Evolutionary conservation across 768 basidiomycete species (phyloP), one percentile per base, ranked within the genome.

Genomic region (Astraeus odoratus): DNA sequence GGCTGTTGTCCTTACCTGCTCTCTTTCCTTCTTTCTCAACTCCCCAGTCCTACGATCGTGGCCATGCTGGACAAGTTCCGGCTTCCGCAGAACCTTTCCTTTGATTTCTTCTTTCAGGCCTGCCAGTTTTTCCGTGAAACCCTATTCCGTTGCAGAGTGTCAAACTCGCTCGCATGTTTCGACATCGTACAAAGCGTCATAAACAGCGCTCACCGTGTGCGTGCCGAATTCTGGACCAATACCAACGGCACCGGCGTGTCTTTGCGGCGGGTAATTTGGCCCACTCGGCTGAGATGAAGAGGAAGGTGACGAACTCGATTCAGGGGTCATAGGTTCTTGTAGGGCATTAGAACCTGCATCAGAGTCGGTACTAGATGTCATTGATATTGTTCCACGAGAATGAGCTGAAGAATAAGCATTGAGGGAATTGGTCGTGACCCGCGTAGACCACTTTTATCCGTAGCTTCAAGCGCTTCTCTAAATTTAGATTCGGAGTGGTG

Each of bases 171-270:
- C n/a, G n/a, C n/a, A n/a, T n/a, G n/a, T n/a, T n/a, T n/a, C n/a
- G n/a, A n/a, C n/a, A n/a, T n/a, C n/a, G n/a, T n/a, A n/a, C n/a
- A n/a, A n/a, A n/a, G n/a, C n/a, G n/a, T n/a, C n/a, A n/a, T n/a
- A 3, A 5, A 23, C 3, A 26, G 15, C 25, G 58, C 62, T 38
- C 37, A 71, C 70, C 22, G 56, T 54, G 36, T 56, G 61, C 12
- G 53, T 39, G 10, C 51, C 56, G 37, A 64, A 67, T 10, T 68
- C 60, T 7, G 65, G 67, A 10, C 71, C 70, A 12, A 64, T 48
- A n/a, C 74, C 71, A 5, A 66, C 58, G 0, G 66, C 61, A 9
- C 73, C 74, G 0, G 71, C 68, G 42, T 75, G 73, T 36, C 50
- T 51, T 50, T 74, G 71, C 18, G 59, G 59, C 1, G 73, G 69